Base-by-base conservation (phyloP, 768 basidiomycete species). In the Agrocybe chaxingu region DNA sequence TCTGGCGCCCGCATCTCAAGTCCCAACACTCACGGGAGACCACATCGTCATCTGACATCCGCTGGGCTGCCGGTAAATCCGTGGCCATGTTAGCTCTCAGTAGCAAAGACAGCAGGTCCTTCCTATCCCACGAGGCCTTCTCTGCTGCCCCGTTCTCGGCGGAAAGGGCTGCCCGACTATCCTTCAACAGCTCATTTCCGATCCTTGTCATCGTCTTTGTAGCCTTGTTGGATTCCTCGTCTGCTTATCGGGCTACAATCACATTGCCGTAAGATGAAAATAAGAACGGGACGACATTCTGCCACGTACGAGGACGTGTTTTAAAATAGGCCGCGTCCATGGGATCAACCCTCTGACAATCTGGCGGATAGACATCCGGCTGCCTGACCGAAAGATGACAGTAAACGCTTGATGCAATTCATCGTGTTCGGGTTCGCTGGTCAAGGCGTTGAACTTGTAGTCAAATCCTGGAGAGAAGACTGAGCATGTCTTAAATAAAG, bases 21-120 rank as follows among this genome's bases (percentile, higher is more conserved):
- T 16, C 30, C 45, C 13, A 4, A 36, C 9, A 58, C 80, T 51
- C 55, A 85, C 76, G 76, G 48, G 73, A 66, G 2, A 85, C 51
- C 11, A 89, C 81, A 52, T 88, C 86, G 29, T 74, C 73, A 48
- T 89, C 86, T 0, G 75, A 74, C 66, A 89, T 66, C 34, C 69
- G 68, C 59, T 85, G 82, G 40, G 57, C 68, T 5, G 77, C 76
- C 0, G 78, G 76, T 3, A 84, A 56, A 58, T 88, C 82, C 1
- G 74, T 77, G 0, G 81, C 76, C 68, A 83, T 76, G 60, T 88
- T 89, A 3, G 85, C 85, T 51, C 74, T 73, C 38, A 87, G 68
- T 3, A 88, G 69, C 24, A 86, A 57, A 0, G 80, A 81, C 3
- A 88, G 67, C 3, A 89, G 60, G 66, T 87, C 85, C 12, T 80